Percentiles rank a stretch among this genome's conserved stretches.
phyloP scores from a whole-genome alignment of 768 basidiomycete genomes.

The Amylocystis lapponica region DNA sequence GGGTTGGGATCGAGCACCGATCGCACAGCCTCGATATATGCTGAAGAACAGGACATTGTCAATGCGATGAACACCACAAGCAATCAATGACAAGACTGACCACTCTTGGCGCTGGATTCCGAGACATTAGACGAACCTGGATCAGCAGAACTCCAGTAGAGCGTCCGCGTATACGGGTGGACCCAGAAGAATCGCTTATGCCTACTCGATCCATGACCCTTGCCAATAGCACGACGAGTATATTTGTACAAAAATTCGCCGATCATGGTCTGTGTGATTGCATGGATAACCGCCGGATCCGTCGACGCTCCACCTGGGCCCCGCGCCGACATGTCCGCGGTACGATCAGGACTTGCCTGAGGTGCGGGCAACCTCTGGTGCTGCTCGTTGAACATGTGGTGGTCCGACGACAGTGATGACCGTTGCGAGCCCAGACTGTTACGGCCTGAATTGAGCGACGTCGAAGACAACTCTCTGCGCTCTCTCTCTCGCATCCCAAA shows the following conservation, averaged over 20 bases:
- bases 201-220: constrained; percentile 82
- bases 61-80: neutral
- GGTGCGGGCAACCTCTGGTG: constrained; percentile 26
- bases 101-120: constrained; percentile 94
- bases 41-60: constrained; percentile 32
- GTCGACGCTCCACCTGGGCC: constrained; percentile 44
- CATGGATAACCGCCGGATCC: constrained; percentile 88
- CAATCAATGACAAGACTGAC: constrained; percentile 45
- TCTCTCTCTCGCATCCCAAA: constrained; percentile 48
- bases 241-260: constrained; percentile 99
- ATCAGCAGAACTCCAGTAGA: constrained; percentile 96
- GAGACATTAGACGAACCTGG: constrained; percentile 84
- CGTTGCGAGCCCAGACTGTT: constrained; percentile 65
- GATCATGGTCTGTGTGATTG: constrained; percentile 99
- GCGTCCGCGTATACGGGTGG: constrained; percentile 96
- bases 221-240: constrained; percentile 83
- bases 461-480: constrained; percentile 55
- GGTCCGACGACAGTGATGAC: constrained; percentile 80
- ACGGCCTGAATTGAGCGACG: constrained; percentile 61
- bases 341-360: constrained; percentile 37
- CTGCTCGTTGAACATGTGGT: constrained; percentile 43
- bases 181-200: constrained; percentile 99
- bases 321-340: constrained; percentile 10
- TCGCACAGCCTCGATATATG: constrained; percentile 89
- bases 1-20: constrained; percentile 93